These are phyloP conservation scores for Phytophthora fragariaefolia DNA, from an alignment of 352 stramenopile species.

Conservation along the genomic window DNA sequence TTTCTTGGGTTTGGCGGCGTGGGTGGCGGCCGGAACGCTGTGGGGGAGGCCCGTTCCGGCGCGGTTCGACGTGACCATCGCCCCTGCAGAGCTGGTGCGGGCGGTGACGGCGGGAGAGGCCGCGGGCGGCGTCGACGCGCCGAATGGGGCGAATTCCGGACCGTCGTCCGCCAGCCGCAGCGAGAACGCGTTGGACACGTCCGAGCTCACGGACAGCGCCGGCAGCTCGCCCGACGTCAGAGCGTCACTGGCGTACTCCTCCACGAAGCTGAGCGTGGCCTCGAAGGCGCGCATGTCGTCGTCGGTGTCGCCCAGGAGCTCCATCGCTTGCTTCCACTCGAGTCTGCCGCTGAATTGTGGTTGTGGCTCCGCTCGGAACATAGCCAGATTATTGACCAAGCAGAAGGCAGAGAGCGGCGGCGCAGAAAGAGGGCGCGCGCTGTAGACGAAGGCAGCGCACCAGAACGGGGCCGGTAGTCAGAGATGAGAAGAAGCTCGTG, in stretches of 20 bases:
- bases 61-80: not conserved
- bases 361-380: constrained; percentile 9
- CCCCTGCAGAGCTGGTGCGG: not conserved
- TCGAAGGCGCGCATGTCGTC: constrained; percentile 39
- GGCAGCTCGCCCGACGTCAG: constrained; percentile 15
- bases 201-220: constrained; percentile 22
- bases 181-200: constrained; percentile 25
- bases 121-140: constrained; percentile 8
- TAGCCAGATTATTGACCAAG: constrained; percentile 4
- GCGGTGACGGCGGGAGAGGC: constrained; percentile 6
- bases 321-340: constrained; percentile 37
- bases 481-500: too few relatives aligned
- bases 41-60: constrained; percentile 1
- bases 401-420: constrained; percentile 3
- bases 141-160: not conserved
- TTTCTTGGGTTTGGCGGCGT: constrained; percentile 15
- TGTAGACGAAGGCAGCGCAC: constrained; percentile 2
- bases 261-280: constrained; percentile 39
- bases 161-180: constrained; percentile 14
- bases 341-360: constrained; percentile 21
- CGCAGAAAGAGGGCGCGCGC: not conserved
- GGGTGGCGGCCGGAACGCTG: not conserved
- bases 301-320: constrained; percentile 26
- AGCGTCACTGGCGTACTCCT: constrained; percentile 33
- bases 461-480: too few relatives aligned